Conservation (phyloP, 768 basidiomycete species). For the Phanerochaete carnosa region DNA sequence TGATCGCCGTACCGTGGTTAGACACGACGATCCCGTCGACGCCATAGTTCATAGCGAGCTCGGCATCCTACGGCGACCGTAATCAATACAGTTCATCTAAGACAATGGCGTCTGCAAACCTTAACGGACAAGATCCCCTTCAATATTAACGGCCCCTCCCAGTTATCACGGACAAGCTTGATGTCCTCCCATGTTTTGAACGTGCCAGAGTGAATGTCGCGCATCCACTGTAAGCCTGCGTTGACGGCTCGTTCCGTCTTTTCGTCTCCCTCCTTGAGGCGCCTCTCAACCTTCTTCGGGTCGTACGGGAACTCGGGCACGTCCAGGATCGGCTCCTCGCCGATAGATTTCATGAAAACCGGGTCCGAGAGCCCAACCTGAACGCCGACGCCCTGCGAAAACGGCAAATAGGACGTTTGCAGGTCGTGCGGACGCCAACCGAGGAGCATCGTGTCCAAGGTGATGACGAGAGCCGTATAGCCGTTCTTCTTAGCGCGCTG, state of each 20-base stretch:
- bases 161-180: constrained; percentile 61
- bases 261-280: constrained; percentile 44
- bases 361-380: constrained; percentile 75
- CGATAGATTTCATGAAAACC: constrained; percentile 64
- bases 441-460: constrained; percentile 69
- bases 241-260: constrained; percentile 34
- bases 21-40: constrained; percentile 79
- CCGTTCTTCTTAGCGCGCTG: constrained; percentile 62
- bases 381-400: constrained; percentile 58
- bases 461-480: constrained; percentile 73
- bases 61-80: constrained; percentile 47
- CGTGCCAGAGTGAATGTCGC: constrained; percentile 57
- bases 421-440: constrained; percentile 83
- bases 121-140: constrained; percentile 72
- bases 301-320: constrained; percentile 58
- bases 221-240: constrained; percentile 64
- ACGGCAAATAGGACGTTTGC: constrained; percentile 61
- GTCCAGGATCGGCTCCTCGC: constrained; percentile 42
- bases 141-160: constrained; percentile 74
- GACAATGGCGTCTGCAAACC: constrained; percentile 26
- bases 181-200: constrained; percentile 73
- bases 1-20: constrained; percentile 60
- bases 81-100: neutral
- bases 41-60: constrained; percentile 62
- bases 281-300: constrained; percentile 41